These are phyloP conservation scores for Coelastrella sp. DNA, from an alignment of 139 green algal genomes.

Conservation along the genomic window DNA sequence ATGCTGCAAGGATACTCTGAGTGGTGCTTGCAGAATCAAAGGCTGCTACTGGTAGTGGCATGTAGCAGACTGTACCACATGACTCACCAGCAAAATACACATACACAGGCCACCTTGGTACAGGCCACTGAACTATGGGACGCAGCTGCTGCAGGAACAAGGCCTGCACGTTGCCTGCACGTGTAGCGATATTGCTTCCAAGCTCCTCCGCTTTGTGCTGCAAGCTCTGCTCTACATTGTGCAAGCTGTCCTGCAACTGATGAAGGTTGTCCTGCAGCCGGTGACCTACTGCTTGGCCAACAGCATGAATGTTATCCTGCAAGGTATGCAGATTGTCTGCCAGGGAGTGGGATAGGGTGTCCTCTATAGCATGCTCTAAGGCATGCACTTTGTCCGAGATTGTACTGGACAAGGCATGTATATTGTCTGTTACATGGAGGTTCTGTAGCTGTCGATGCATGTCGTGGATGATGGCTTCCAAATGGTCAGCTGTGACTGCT, in stretches of 20 bases:
- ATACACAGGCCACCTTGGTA: constrained; percentile 59
- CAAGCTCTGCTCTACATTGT: constrained; percentile 33
- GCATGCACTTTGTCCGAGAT: constrained; percentile 46
- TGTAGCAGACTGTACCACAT: neutral
- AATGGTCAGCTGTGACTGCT: constrained; percentile 60
- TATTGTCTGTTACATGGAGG: constrained; percentile 43
- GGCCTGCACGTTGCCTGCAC: neutral
- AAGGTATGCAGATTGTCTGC: constrained; percentile 48
- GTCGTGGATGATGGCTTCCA: constrained; percentile 61
- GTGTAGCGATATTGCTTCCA: constrained; percentile 5
- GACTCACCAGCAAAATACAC: constrained; percentile 22
- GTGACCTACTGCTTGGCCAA: neutral
- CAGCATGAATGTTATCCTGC: constrained; percentile 14
- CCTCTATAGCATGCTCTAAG: constrained; percentile 47
- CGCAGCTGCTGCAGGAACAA: constrained; percentile 17
- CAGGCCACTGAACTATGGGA: constrained; percentile 47
- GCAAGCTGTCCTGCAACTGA: constrained; percentile 57
- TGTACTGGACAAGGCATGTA: constrained; percentile 31
- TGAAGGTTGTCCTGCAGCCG: constrained; percentile 43
- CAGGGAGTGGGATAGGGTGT: constrained; percentile 24
- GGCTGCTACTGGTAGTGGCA: neutral
- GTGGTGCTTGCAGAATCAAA: neutral
- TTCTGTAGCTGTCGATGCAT: constrained; percentile 50
- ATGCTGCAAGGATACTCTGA: too few relatives aligned
- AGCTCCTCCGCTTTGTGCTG: constrained; percentile 33